Conservation (phyloP, 257 asterid genomes). For the Solanum neorickii region DNA sequence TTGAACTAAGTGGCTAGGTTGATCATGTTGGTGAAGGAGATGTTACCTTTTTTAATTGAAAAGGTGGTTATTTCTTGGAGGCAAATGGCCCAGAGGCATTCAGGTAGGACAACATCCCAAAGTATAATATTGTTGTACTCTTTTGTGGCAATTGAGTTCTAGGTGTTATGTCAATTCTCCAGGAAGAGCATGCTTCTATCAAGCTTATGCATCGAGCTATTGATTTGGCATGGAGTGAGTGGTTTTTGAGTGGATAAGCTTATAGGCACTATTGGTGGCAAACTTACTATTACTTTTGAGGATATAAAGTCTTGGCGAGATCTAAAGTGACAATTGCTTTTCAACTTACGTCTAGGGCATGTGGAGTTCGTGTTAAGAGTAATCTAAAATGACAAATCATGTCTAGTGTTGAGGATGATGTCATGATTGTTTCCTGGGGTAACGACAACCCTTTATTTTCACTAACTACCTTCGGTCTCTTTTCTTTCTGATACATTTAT, state of each 20-base stretch:
- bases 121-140: background rate
- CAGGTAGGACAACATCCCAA: background rate
- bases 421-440: background rate
- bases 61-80: background rate
- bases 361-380: background rate
- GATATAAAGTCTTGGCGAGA: background rate
- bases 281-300: background rate
- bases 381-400: background rate
- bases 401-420: background rate
- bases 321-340: background rate
- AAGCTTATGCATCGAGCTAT: background rate
- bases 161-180: background rate
- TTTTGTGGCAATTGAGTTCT: background rate
- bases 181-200: background rate
- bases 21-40: no score
- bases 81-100: background rate
- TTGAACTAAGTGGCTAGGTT: no score
- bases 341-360: background rate
- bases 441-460: background rate
- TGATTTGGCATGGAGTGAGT: background rate
- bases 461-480: background rate
- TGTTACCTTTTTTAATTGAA: no score
- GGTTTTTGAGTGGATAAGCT: background rate
- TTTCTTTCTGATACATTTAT: background rate
- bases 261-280: background rate